phyloP scores from a whole-genome alignment of 2,329 filamentous ascomycete species.

The Botrytis deweyae region DNA sequence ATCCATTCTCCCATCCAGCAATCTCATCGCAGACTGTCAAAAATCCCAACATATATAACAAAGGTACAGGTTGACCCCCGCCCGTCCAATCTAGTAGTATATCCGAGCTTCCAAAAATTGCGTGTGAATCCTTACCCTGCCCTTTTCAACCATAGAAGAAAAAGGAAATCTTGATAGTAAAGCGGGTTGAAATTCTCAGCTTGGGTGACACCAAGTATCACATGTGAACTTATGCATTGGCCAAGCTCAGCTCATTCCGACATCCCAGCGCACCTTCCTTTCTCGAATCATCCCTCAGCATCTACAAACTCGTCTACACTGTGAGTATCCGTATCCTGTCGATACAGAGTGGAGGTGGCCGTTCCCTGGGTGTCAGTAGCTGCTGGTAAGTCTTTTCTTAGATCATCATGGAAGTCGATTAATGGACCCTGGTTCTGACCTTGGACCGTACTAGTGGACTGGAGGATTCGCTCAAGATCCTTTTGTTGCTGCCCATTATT shows the following conservation, averaged over 20 bases:
- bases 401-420: slow-evolving; percentile 56
- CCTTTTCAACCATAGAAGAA: neutral
- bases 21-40: slow-evolving; percentile 2
- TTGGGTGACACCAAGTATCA: neutral
- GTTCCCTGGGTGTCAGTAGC: slow-evolving; percentile 18
- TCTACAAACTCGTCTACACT: slow-evolving; percentile 41
- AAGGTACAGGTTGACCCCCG: slow-evolving; percentile 17
- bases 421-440: slow-evolving; percentile 26
- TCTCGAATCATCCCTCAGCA: slow-evolving; percentile 32
- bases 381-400: slow-evolving; percentile 51
- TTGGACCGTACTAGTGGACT: slow-evolving; percentile 29
- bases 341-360: slow-evolving; percentile 25
- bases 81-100: slow-evolving; percentile 18
- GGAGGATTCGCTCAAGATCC: slow-evolving; percentile 35
- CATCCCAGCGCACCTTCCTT: neutral
- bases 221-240: neutral
- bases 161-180: neutral
- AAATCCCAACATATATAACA: slow-evolving; percentile 13
- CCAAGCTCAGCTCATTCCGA: neutral
- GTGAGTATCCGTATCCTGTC: slow-evolving; percentile 37
- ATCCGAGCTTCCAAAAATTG: slow-evolving; percentile 4
- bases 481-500: slow-evolving; percentile 35
- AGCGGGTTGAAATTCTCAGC: neutral
- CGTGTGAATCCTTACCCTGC: neutral
- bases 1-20: neutral